These are phyloP conservation scores for Neofusicoccum cordaticola DNA, from an alignment of 2,329 filamentous ascomycete species.

Conservation along the genomic window DNA sequence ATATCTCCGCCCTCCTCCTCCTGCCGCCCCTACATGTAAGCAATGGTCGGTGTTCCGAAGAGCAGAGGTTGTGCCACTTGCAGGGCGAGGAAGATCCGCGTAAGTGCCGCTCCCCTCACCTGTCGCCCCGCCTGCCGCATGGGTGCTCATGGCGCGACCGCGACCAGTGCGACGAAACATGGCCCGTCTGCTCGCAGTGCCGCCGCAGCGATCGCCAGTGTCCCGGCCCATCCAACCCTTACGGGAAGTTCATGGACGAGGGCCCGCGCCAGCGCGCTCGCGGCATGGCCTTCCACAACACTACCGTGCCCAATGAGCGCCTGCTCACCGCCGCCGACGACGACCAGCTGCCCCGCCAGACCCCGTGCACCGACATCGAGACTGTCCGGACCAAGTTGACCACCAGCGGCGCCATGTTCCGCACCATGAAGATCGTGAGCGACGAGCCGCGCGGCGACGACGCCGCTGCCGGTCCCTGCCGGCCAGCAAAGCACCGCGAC, in stretches of 20 bases:
- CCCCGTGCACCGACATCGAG: slow-evolving; percentile 14
- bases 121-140: slow-evolving; percentile 5
- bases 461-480: neutral
- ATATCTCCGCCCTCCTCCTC: neutral
- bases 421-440: slow-evolving; percentile 6
- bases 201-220: slow-evolving; percentile 34
- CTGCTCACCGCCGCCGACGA: neutral
- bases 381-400: neutral
- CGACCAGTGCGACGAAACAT: slow-evolving; percentile 32
- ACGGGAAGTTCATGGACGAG: slow-evolving; percentile 16
- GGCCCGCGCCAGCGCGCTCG: slow-evolving; percentile 5
- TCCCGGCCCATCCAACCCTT: slow-evolving; percentile 26
- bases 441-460: neutral
- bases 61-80: slow-evolving; percentile 15
- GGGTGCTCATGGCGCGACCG: slow-evolving; percentile 11
- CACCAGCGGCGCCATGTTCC: slow-evolving; percentile 4
- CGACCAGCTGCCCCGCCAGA: neutral
- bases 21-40: neutral
- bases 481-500: too few species aligned
- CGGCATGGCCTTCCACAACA: neutral
- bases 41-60: slow-evolving; percentile 17
- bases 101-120: neutral
- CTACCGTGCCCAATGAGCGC: neutral
- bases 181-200: slow-evolving; percentile 34
- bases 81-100: slow-evolving; percentile 11